Base-by-base conservation (phyloP, 345 rosid species). In the Populus simonii region DNA sequence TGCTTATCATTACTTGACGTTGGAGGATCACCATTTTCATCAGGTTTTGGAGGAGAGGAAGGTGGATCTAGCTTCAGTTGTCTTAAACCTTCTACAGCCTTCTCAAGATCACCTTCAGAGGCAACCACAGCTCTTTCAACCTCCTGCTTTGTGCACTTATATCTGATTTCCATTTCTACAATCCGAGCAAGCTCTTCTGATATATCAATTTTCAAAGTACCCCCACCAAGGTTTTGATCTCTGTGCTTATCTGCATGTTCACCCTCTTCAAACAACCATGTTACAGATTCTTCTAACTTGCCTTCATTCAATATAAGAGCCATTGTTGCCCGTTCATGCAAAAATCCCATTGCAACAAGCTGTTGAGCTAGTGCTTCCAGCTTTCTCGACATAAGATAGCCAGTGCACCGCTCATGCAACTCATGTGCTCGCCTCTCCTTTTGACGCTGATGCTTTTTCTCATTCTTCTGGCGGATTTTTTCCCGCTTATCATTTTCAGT, bases 351-450 rank as follows among this genome's bases (percentile, higher is more conserved):
- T 1, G 89, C 90, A 70, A 91, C 90, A 77, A 94, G 93, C 76
- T 94, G 94, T 77, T 94, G 96, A 43, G 92, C 92, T 72, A 88
- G 96, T 17, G 88, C 79, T 82, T 94, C 98, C 69, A 94, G 93
- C 85, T 91, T 94, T 83, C 94, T 86, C 0, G 98, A 92, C 97
- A 94, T 94, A 47, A 94, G 93, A 84, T 92, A 92, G 9, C 90
- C 89, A 53, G 83, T 81, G 80, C 96, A 92, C 38, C 93, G 89
- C 75, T 94, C 98, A 74, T 87, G 88, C 89, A 90, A 81, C 75
- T 94, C 98, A 80, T 88, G 97, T 73, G 94, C 93, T 66, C 98
- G 94, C 83, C 87, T 89, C 86, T 92, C 98, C 80, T 87, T 94
- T 78, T 94, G 98, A 8, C 98, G 96, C 77, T 90, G 98, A 83